phyloP scores from a whole-genome alignment of 371 early-diverging fungal genomes.

The Mucor piriformis region DNA sequence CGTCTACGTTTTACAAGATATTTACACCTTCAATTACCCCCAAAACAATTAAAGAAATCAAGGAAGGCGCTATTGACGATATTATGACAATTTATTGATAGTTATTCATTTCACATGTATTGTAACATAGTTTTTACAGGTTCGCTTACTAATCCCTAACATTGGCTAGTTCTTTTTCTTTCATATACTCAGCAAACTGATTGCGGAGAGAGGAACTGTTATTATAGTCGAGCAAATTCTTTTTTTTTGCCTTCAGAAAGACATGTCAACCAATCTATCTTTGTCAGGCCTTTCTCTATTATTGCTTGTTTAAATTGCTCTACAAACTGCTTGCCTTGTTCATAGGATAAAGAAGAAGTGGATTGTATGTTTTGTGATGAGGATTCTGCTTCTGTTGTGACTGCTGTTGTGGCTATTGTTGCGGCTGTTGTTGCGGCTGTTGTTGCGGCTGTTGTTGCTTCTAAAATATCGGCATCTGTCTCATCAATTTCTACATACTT shows the following conservation, averaged over 20 bases:
- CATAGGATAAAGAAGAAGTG: conserved; percentile 10
- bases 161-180: background rate
- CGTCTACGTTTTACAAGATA: too few relatives aligned
- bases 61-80: too few relatives aligned
- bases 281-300: background rate
- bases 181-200: background rate
- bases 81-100: too few relatives aligned
- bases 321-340: conserved; percentile 4
- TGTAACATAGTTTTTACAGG: too few relatives aligned
- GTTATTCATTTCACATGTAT: too few relatives aligned
- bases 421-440: conserved; percentile 6
- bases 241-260: conserved; percentile 1
- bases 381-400: conserved; percentile 3
- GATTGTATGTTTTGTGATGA: conserved; percentile 11
- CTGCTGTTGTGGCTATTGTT: conserved; percentile 7
- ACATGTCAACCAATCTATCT: conserved; percentile 6
- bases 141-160: too few relatives aligned
- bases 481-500: conserved; percentile 9
- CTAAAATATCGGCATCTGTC: conserved; percentile 5
- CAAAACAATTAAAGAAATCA: too few relatives aligned
- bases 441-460: conserved; percentile 7
- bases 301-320: conserved; percentile 4
- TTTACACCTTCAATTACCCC: too few relatives aligned
- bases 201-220: background rate
- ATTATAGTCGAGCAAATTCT: background rate